phyloP scores from a whole-genome alignment of 2,329 filamentous ascomycete species.

The Alternaria sp. region DNA sequence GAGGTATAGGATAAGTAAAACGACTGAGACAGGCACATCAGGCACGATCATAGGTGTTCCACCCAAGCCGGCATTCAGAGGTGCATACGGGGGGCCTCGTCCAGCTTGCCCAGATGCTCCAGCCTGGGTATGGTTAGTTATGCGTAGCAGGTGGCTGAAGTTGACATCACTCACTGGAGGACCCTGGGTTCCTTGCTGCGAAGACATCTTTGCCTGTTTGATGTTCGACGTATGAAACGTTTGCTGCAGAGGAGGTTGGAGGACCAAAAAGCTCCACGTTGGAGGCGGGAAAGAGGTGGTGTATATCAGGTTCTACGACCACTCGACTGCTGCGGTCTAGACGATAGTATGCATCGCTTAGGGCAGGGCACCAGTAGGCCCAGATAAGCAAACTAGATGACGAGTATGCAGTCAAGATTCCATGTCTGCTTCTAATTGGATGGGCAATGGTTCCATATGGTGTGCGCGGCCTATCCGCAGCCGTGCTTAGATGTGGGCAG shows the following conservation, averaged over 20 bases:
- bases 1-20: constrained; percentile 55
- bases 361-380: constrained; percentile 22
- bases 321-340: constrained; percentile 23
- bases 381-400: constrained; percentile 35
- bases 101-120: constrained; percentile 2
- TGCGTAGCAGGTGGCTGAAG: not conserved
- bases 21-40: constrained; percentile 53
- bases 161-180: constrained; percentile 16
- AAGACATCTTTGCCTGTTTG: constrained; percentile 21
- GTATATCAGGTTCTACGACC: constrained; percentile 35
- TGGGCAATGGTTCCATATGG: constrained; percentile 14
- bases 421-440: constrained; percentile 28
- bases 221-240: constrained; percentile 8
- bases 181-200: constrained; percentile 16
- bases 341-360: constrained; percentile 29
- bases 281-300: constrained; percentile 10
- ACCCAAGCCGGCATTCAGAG: constrained; percentile 37
- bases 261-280: constrained; percentile 18
- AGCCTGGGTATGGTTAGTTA: constrained; percentile 20
- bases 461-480: constrained; percentile 15
- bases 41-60: constrained; percentile 40
- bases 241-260: constrained; percentile 8
- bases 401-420: constrained; percentile 25
- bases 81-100: constrained; percentile 43
- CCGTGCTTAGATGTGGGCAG: constrained; percentile 18